These are phyloP conservation scores for Teratosphaeria zuluensis DNA, from an alignment of 2,329 filamentous ascomycete genomes.

Conservation along the genomic window DNA sequence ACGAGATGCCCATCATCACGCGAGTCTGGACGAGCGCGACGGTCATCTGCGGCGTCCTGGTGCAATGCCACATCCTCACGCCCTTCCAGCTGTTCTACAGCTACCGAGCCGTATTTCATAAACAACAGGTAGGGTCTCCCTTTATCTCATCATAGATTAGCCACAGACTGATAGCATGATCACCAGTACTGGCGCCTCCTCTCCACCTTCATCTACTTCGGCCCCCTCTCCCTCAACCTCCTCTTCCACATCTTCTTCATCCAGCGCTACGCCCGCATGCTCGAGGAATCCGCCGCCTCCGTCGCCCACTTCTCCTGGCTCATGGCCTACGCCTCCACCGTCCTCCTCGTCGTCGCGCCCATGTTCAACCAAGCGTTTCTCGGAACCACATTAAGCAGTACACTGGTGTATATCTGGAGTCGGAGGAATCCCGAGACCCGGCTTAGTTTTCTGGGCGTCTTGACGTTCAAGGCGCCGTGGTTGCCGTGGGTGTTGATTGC, in stretches of 20 bases:
- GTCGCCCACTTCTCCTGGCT: slow-evolving; percentile 95
- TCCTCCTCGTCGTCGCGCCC: slow-evolving; percentile 72
- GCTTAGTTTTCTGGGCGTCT: slow-evolving; percentile 67
- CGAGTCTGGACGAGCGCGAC: slow-evolving; percentile 95
- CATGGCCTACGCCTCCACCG: slow-evolving; percentile 71
- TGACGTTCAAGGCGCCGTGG: slow-evolving; percentile 90
- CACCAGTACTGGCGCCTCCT: slow-evolving; percentile 87
- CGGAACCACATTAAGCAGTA: slow-evolving; percentile 85
- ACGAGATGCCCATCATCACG: slow-evolving; percentile 94
- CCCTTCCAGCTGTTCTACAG: slow-evolving; percentile 97
- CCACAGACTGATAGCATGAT: neutral
- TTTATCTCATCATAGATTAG: neutral
- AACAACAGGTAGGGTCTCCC: slow-evolving; percentile 64
- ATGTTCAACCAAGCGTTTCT: slow-evolving; percentile 87
- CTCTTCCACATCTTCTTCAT: slow-evolving; percentile 98
- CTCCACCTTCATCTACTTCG: slow-evolving; percentile 96
- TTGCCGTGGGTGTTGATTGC: slow-evolving; percentile 92
- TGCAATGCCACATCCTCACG: slow-evolving; percentile 86
- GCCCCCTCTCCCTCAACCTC: slow-evolving; percentile 84
- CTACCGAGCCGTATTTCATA: slow-evolving; percentile 80
- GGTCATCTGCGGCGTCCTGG: slow-evolving; percentile 73
- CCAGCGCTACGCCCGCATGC: slow-evolving; percentile 85
- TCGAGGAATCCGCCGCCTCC: slow-evolving; percentile 91
- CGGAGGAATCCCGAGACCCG: slow-evolving; percentile 85
- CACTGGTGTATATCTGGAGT: slow-evolving; percentile 96